Conservation (phyloP, 495 filamentous ascomycete species). For the Xanthoparmelia taractica region DNA sequence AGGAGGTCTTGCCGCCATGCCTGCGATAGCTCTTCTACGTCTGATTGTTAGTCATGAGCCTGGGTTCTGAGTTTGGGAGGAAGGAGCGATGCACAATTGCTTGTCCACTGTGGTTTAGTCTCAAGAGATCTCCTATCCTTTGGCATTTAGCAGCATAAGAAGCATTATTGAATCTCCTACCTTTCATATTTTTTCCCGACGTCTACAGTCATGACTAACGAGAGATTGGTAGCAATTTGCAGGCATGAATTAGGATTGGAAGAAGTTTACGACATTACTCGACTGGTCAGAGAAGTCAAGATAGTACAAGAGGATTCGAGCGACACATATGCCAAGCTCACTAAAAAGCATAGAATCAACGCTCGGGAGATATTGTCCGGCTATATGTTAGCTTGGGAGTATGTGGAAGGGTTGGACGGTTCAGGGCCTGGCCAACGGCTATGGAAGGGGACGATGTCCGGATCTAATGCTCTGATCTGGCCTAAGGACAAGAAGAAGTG, state of each 20-base stretch:
- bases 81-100: background rate
- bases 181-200: background rate
- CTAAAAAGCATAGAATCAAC: background rate
- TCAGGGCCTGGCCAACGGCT: background rate
- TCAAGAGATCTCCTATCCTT: background rate
- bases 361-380: slow-evolving; percentile 1
- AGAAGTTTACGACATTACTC: background rate
- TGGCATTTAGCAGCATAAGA: background rate
- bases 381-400: background rate
- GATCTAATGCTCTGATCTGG: background rate
- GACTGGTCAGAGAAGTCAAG: background rate
- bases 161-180: background rate
- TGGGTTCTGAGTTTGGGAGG: background rate
- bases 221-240: background rate
- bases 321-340: background rate
- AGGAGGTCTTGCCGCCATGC: background rate
- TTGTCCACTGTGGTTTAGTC: background rate
- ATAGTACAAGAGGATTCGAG: background rate
- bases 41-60: background rate
- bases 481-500: background rate
- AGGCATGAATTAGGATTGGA: background rate
- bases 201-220: background rate
- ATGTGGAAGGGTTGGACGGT: background rate
- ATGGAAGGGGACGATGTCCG: background rate
- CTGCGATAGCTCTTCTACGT: background rate